Base-by-base conservation (phyloP, 805 yeast species). In the Brettanomyces sp. region DNA sequence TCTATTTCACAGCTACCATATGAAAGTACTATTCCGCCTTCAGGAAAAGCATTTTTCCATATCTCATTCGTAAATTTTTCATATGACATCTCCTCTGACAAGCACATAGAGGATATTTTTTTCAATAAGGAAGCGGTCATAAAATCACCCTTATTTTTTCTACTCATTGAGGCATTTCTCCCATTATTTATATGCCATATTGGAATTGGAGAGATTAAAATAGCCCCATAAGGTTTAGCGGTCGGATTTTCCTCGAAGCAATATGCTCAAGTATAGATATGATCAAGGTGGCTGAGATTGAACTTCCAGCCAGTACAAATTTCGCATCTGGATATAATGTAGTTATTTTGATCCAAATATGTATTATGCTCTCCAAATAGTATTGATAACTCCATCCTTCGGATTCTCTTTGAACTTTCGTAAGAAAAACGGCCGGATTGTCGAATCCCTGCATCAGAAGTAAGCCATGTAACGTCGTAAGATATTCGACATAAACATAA, bases 361-460 rank as follows among this genome's bases (percentile, higher is more conserved):
- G 42, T 9, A 36, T 35, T 9, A 52, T 35, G 1, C 23, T 4
- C 5, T 32, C 32, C 21, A 49, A 22, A 24, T 35, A 42, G 21
- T 36, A 32, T 33, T 45, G 46, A 43, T 47, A 46, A 25, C 49
- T n/a, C 32, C 50, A 35, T 13, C 23, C 38, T 43, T 51, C 48
- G 4, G 47, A 39, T 25, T 34, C 35, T 23, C 47, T 47, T 9
- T 60, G 56, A 36, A 63, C 41, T 24, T 70, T 65, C 21, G 68
- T 57, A 6, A 73, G 61, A 37, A 69, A 69, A 3, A 71, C 59
- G 4, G 65, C 69, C 1, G 82, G 81, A 49, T 69, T 73, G 23
- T 56, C 47, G 51, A 76, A 76, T 1, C 81, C 81, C 51, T 73
- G 76, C 43, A 69, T 59, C 25, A 68, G 62, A 33, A 77, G 59